Conservation (phyloP, 208 protist species). For the Crithidia acanthocephali region DNA sequence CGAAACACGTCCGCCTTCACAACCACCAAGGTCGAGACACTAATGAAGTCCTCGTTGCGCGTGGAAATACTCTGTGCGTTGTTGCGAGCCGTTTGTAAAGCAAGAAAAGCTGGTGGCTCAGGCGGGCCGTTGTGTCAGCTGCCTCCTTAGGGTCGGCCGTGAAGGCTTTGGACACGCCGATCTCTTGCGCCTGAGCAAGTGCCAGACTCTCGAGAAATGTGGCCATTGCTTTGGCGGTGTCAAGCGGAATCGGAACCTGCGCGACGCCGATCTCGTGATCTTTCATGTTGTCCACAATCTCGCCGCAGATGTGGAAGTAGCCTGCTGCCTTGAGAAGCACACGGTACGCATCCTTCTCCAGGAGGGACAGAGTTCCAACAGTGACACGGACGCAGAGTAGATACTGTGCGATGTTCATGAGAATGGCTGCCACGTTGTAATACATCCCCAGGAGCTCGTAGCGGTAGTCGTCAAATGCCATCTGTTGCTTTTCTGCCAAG, state of each 20-base stretch:
- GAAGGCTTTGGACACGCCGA: conserved; percentile 50
- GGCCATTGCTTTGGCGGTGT: conserved; percentile 33
- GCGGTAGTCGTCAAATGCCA: conserved; percentile 70
- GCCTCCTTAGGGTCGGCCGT: conserved; percentile 43
- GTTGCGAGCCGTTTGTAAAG: conserved; percentile 49
- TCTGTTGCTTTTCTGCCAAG: conserved; percentile 40
- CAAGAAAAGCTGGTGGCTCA: conserved; percentile 60
- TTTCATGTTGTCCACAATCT: conserved; percentile 47
- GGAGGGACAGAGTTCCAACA: conserved; percentile 29
- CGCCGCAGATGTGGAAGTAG: conserved; percentile 58
- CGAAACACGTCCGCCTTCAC: conserved; percentile 62
- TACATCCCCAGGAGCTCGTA: conserved; percentile 73
- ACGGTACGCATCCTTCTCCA: conserved; percentile 75
- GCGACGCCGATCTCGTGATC: conserved; percentile 41
- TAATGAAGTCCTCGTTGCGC: conserved; percentile 33
- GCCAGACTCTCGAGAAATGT: conserved; percentile 45
- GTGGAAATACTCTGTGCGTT: conserved; percentile 27
- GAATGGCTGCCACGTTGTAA: conserved; percentile 59
- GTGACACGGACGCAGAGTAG: conserved; percentile 43
- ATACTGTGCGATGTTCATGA: conserved; percentile 64
- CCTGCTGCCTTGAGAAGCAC: conserved; percentile 55
- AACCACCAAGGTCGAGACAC: conserved; percentile 38
- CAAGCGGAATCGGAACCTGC: conserved; percentile 39
- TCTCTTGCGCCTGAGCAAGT: conserved; percentile 74
- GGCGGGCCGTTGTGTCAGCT: conserved; percentile 33